Conservation (phyloP, 805 yeast species). For the Ogataea saltuana region DNA sequence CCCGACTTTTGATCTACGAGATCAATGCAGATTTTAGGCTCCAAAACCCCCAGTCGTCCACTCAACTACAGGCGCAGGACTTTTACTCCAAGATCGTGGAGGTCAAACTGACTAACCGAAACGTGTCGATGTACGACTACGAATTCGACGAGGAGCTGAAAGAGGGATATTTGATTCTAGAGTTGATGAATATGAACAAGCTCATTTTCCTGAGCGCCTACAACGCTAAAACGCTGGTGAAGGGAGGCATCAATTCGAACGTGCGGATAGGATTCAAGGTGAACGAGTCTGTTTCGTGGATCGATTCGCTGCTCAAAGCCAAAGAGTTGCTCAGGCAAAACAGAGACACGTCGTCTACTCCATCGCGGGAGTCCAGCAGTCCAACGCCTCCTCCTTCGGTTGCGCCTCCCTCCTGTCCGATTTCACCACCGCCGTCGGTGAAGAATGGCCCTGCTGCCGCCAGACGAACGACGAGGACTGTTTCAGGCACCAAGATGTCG, state of each 20-base stretch:
- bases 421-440: not conserved
- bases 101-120: constrained; percentile 47
- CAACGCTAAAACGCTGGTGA: constrained; percentile 38
- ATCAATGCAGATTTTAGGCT: constrained; percentile 33
- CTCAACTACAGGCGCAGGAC: constrained; percentile 44
- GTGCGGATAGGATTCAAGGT: constrained; percentile 40
- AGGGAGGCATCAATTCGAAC: constrained; percentile 36
- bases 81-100: constrained; percentile 38
- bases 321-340: constrained; percentile 51
- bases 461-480: not conserved
- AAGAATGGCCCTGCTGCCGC: not conserved
- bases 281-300: constrained; percentile 61
- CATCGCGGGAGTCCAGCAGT: constrained; percentile 3
- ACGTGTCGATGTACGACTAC: constrained; percentile 77
- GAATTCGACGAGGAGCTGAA: constrained; percentile 63
- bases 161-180: constrained; percentile 65
- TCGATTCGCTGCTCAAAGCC: constrained; percentile 66
- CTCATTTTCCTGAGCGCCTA: constrained; percentile 54
- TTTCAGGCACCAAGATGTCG: not conserved
- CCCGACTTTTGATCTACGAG: constrained; percentile 38
- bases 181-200: constrained; percentile 55
- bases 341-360: constrained; percentile 11
- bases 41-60: constrained; percentile 34
- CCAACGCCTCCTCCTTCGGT: constrained; percentile 7
- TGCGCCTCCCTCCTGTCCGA: not conserved